phyloP scores from a whole-genome alignment of 176 grass and related monocot genomes.

The Cenchrus purpureus region DNA sequence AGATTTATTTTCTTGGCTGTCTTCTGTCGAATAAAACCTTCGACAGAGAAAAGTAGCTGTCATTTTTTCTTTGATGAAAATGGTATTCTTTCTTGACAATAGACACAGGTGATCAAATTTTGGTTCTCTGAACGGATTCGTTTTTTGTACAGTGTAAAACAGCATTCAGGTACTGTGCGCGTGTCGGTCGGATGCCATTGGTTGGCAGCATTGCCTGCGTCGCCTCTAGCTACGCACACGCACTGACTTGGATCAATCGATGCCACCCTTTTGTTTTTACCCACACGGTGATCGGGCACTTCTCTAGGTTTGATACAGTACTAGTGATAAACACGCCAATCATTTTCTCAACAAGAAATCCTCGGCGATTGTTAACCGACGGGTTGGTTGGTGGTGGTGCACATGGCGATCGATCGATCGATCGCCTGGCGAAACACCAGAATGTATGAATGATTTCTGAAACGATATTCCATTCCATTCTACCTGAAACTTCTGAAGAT shows the following conservation, averaged over 20 bases:
- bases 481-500: neutral
- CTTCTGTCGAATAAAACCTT: neutral
- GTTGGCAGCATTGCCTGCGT: neutral
- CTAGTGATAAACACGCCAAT: neutral
- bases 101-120: neutral
- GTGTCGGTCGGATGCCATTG: neutral
- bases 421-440: neutral
- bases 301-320: neutral
- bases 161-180: neutral
- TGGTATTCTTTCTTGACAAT: neutral
- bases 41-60: neutral
- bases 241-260: neutral
- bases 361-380: neutral
- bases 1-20: no score
- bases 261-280: no score
- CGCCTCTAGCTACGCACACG: neutral
- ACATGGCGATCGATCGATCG: neutral
- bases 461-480: neutral
- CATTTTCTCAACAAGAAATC: neutral
- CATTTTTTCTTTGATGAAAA: neutral
- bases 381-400: neutral
- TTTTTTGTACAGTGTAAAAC: neutral
- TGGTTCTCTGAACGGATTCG: neutral
- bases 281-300: neutral
- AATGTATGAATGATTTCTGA: neutral